phyloP scores from a whole-genome alignment of 176 grass and related monocot species.

The Panicum miliaceum region DNA sequence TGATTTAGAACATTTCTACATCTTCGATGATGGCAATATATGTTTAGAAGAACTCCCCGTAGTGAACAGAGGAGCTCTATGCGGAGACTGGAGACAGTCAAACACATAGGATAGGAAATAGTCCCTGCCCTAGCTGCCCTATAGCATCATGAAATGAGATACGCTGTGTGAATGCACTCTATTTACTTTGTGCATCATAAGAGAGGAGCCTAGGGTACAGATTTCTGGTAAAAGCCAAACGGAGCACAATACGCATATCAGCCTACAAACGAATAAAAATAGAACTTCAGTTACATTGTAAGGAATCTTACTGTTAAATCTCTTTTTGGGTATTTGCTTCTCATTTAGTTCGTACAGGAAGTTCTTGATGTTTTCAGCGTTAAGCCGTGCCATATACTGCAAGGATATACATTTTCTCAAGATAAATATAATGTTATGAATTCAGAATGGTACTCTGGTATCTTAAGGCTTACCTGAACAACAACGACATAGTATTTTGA shows the following conservation, averaged over 20 bases:
- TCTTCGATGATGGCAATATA: not conserved
- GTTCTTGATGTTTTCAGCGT: constrained; percentile 92
- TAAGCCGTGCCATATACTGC: constrained; percentile 89
- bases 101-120: not conserved
- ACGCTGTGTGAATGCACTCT: not conserved
- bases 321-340: constrained; percentile 85
- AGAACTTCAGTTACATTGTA: constrained; percentile 21
- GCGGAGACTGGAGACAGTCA: not conserved
- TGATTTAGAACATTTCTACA: not conserved
- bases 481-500: constrained; percentile 97
- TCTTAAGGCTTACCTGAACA: constrained; percentile 75
- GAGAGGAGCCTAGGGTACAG: not conserved
- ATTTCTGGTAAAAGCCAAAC: not conserved
- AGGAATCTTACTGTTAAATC: constrained; percentile 89
- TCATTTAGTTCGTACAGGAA: constrained; percentile 81
- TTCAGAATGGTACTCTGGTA: constrained; percentile 5
- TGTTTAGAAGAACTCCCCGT: not conserved
- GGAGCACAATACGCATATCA: not conserved
- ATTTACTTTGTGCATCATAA: not conserved
- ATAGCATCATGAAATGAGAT: not conserved
- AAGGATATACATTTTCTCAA: constrained; percentile 42
- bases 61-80: not conserved
- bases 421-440: constrained; percentile 9
- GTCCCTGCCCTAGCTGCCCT: not conserved
- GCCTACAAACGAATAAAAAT: not conserved